Evolutionary conservation across 805 yeast species (phyloP), one percentile per base, ranked within the genome.

Genomic region (Dipodascopsis uninucleata): DNA sequence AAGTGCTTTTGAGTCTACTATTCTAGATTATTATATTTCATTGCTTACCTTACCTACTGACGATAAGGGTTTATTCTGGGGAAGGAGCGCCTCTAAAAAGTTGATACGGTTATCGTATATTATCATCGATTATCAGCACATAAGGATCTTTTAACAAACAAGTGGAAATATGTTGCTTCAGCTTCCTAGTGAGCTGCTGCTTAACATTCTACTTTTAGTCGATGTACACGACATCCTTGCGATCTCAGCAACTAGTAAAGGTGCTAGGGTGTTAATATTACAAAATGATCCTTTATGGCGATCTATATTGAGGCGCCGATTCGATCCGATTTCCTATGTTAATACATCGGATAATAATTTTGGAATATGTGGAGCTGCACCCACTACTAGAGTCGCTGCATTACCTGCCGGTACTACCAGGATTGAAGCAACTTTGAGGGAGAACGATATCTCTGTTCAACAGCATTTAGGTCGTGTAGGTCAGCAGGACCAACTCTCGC

Each of bases 151-250:
- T n/a, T n/a, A n/a, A n/a, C n/a, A n/a, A n/a, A n/a, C n/a, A n/a
- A n/a, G n/a, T n/a, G n/a, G n/a, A n/a, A n/a, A n/a, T 32, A 41
- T 47, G 42, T 38, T 49, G 18, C 45, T 36, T 28, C n/a, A 39
- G n/a, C 45, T 49, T 16, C 52, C 54, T 10, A 36, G 34, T 39
- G 54, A 49, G 37, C 38, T 49, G 31, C 39, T 41, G 26, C 23
- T 38, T 38, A 38, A 35, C 24, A 41, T 49, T 18, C 32, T 43
- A 10, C 24, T 39, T 20, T 40, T 14, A 12, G 43, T 47, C 34
- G 29, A 37, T 23, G 43, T 43, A 5, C 35, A 36, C 36, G 54
- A 49, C 45, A 43, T 43, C 23, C 25, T 49, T 32, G 31, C 36
- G 31, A 37, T 39, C 36, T 46, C 52, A 28, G 36, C 41, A 26